phyloP scores from a whole-genome alignment of 1,284 basidiomycete genomes.

The Farysia itapuensis region DNA sequence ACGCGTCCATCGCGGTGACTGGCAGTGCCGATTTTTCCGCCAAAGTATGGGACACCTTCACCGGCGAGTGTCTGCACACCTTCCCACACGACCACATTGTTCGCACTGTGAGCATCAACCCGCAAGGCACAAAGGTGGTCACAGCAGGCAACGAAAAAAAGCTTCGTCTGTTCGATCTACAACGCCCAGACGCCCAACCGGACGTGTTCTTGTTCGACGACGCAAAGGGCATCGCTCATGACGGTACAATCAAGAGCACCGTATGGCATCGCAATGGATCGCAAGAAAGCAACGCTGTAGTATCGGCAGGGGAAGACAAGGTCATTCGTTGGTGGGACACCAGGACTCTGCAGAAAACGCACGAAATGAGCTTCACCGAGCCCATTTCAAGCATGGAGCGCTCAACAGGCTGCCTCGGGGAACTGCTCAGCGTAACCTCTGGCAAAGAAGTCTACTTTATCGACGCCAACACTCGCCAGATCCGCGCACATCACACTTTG shows the following conservation, averaged over 20 bases:
- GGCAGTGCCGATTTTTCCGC: constrained; percentile 97
- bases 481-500: constrained; percentile 42
- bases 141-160: constrained; percentile 99
- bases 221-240: constrained; percentile 65
- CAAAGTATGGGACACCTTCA: constrained; percentile 97
- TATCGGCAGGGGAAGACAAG: constrained; percentile 89
- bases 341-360: constrained; percentile 72
- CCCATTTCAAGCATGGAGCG: constrained; percentile 89
- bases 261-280: constrained; percentile 74
- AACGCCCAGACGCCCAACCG: constrained; percentile 73
- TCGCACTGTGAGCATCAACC: constrained; percentile 83
- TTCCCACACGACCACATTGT: constrained; percentile 98
- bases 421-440: constrained; percentile 82
- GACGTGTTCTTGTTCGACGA: constrained; percentile 70
- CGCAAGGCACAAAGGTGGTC: constrained; percentile 70
- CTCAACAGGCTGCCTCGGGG: constrained; percentile 73
- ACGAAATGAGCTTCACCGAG: constrained; percentile 72
- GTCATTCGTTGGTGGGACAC: constrained; percentile 94
- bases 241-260: constrained; percentile 86
- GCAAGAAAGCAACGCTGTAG: constrained; percentile 67
- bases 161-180: constrained; percentile 87
- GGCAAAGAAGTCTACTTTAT: constrained; percentile 87
- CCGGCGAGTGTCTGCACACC: constrained; percentile 81
- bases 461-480: constrained; percentile 47
- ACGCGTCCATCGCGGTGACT: constrained; percentile 74